These are phyloP conservation scores for Tricholoma sp. DNA, from an alignment of 768 basidiomycete species.

Conservation along the genomic window DNA sequence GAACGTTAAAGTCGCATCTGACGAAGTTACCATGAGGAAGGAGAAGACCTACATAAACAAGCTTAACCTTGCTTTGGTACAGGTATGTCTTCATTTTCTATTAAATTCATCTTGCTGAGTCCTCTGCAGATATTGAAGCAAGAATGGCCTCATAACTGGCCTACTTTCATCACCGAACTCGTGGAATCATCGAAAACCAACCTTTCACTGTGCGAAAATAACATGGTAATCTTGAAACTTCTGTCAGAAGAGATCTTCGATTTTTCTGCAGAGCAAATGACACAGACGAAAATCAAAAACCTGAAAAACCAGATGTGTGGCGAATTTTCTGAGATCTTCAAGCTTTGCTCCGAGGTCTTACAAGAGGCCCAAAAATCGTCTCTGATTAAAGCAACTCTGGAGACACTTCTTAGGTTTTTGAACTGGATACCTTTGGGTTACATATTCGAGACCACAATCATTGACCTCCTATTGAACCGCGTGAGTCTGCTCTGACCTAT, in stretches of 20 bases:
- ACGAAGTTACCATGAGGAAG: conserved; percentile 81
- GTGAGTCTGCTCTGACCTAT: conserved; percentile 43
- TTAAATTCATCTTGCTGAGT: conserved; percentile 10
- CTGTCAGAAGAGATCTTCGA: conserved; percentile 99
- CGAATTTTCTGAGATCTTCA: conserved; percentile 97
- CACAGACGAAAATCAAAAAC: conserved; percentile 94
- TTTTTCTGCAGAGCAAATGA: conserved; percentile 98
- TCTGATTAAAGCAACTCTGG: conserved; percentile 89
- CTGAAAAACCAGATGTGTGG: conserved; percentile 98
- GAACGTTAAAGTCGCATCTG: conserved; percentile 89
- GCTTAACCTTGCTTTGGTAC: conserved; percentile 92
- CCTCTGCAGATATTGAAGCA: conserved; percentile 86
- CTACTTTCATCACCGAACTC: conserved; percentile 93
- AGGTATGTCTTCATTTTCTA: conserved; percentile 44
- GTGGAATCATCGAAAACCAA: conserved; percentile 97
- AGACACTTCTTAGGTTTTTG: conserved; percentile 91
- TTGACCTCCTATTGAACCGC: conserved; percentile 86
- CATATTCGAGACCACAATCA: conserved; percentile 97
- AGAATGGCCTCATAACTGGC: conserved; percentile 99
- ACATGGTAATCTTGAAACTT: conserved; percentile 96
- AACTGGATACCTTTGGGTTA: conserved; percentile 99
- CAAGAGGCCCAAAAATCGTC: conserved; percentile 97
- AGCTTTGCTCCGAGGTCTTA: conserved; percentile 92
- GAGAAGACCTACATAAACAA: conserved; percentile 97
- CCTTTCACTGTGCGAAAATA: conserved; percentile 96